A percentile compares a stretch with the other conserved stretches of the same genome.
Evolutionary conservation across 192 early-diverging fungal species (phyloP).

Genomic region (Rhizoclosmatium sp.): DNA sequence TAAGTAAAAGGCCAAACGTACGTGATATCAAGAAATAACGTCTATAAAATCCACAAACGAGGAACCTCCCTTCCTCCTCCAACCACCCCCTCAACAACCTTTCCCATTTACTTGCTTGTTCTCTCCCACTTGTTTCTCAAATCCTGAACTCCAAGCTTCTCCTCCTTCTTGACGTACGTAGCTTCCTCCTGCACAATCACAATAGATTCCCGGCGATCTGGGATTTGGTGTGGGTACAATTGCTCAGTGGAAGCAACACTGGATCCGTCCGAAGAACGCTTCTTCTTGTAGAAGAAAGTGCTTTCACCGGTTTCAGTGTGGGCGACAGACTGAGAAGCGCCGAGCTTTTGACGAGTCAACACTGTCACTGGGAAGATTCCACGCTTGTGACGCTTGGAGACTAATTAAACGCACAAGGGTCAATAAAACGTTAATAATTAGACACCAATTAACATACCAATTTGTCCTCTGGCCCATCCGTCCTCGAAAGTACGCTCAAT

Average conservation of each 20-base stretch:
- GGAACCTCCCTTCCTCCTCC: too few relatives aligned
- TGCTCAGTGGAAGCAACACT: slow-evolving; percentile 22
- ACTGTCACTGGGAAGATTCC: slow-evolving; percentile 59
- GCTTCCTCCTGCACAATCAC: slow-evolving; percentile 2
- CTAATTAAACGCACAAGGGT: slow-evolving; percentile 31
- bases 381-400: slow-evolving; percentile 59
- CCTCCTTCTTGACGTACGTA: neutral
- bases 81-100: too few relatives aligned
- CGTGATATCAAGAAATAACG: neutral
- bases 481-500: slow-evolving; percentile 60
- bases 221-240: slow-evolving; percentile 33
- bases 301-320: slow-evolving; percentile 18
- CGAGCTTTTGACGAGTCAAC: slow-evolving; percentile 54
- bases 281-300: slow-evolving; percentile 30
- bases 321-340: slow-evolving; percentile 57
- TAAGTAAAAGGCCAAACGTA: neutral
- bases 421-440: neutral
- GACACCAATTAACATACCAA: slow-evolving; percentile 26
- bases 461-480: slow-evolving; percentile 62
- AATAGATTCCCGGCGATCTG: slow-evolving; percentile 24
- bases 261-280: neutral
- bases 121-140: slow-evolving; percentile 29
- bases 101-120: neutral
- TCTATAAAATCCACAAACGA: too few relatives aligned
- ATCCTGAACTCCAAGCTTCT: slow-evolving; percentile 21